Evolutionary conservation across 1,139 yeast genomes (phyloP), one percentile per base, ranked within the genome.

Genomic region (Candida labiduridarum): DNA sequence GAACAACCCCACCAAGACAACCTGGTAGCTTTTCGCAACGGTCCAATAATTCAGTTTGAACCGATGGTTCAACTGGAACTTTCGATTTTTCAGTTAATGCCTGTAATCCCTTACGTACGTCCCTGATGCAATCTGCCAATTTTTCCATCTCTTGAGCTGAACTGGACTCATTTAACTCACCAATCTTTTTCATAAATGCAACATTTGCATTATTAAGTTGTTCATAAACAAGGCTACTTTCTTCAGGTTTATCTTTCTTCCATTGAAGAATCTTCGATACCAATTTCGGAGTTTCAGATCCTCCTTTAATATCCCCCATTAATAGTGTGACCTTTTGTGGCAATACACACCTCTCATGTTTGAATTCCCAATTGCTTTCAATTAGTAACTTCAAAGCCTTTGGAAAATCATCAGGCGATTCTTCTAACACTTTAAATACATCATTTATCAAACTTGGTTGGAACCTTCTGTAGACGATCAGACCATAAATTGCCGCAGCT

Each of bases 301-400:
- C 99, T 12, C 90, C 94, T 33, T 82, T 74, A 16, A 94, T 89
- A 67, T 95, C 99, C 6, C 99, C 99, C 96, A 94, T 89, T 7
- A 94, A 65, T 45, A 95, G 65, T 47, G 81, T 76, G 27, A 91
- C 68, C 1, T 84, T 81, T 1, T 78, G 76, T 0, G 98, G 98
- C 50, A 94, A 70, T 1, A 78, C 66, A 49, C 91, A 82, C 22
- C 78, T 74, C 9, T 70, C 71, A 51, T 76, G 79, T 14, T 63
- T 67, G 59, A 86, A 80, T 5, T 76, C 69, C 96, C 97, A 89
- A 45, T 78, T 68, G 0, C 72, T 56, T 43, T 83, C 77, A 3
- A 85, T 78, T 3, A 83, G 55, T 1, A 59, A 25, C 7, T 57
- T 55, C 45, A 87, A 64, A 2, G 63, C 54, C 1, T 45, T 14